These are phyloP conservation scores for Nicotiana benthamiana DNA, from an alignment of 257 asterid genomes.

Conservation along the genomic window DNA sequence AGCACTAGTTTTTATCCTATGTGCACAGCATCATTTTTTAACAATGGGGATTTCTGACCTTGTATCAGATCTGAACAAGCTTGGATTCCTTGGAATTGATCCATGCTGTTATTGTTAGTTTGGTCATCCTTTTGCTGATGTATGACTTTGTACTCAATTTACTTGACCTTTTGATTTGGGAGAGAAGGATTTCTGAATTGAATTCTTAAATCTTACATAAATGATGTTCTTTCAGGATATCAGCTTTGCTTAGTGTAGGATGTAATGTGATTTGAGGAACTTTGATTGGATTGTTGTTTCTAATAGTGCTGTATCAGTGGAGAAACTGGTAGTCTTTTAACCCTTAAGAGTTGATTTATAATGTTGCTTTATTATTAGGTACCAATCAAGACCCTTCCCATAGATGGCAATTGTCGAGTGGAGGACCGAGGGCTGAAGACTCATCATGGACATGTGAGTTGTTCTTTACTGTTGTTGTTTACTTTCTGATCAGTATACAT, in stretches of 20 bases:
- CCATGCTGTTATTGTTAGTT: too few species aligned
- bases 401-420: slow-evolving; percentile 93
- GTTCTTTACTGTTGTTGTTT: neutral
- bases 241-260: neutral
- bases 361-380: slow-evolving; percentile 41
- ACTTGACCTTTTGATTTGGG: neutral
- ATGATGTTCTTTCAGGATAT: neutral
- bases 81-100: neutral
- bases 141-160: neutral
- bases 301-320: neutral
- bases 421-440: slow-evolving; percentile 94
- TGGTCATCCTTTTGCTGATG: neutral
- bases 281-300: neutral
- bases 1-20: too few species aligned
- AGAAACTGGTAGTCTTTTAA: neutral
- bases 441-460: slow-evolving; percentile 90
- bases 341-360: neutral
- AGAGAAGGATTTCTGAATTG: neutral
- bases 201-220: neutral
- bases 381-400: slow-evolving; percentile 72
- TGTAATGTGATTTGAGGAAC: neutral
- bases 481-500: neutral
- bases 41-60: too few species aligned
- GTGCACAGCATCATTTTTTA: too few species aligned
- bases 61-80: neutral